Evolutionary conservation across 306 rosid genomes (phyloP).

Genomic region (Ceratonia siliqua): DNA sequence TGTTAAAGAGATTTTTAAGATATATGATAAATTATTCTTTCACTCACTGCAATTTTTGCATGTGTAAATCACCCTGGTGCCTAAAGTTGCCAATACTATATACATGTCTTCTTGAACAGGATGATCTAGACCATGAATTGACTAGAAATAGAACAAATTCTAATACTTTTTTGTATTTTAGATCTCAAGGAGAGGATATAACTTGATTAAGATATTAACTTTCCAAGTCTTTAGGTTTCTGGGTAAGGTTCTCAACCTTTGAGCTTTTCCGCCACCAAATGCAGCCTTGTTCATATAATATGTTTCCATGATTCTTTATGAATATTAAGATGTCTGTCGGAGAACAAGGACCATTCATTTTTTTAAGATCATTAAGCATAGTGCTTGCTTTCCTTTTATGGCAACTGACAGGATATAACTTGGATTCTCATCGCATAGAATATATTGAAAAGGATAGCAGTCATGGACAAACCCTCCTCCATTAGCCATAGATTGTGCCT

Average conservation of each 20-base stretch:
- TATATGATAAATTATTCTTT: constrained; percentile 19
- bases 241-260: constrained; percentile 15
- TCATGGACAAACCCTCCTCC: not conserved
- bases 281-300: constrained; percentile 3
- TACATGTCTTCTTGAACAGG: constrained; percentile 7
- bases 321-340: constrained; percentile 1
- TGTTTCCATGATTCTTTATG: constrained; percentile 32
- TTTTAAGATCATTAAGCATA: constrained; percentile 9
- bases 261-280: constrained; percentile 20
- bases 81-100: not conserved
- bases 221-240: constrained; percentile 11
- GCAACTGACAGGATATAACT: not conserved
- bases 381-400: constrained; percentile 26
- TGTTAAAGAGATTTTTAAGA: not conserved
- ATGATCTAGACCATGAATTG: constrained; percentile 20
- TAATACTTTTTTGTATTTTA: not conserved
- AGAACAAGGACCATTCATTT: constrained; percentile 41
- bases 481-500: constrained; percentile 31
- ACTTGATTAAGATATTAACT: constrained; percentile 30
- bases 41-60: not conserved
- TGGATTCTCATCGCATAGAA: constrained; percentile 16
- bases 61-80: not conserved
- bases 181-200: constrained; percentile 20
- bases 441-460: not conserved
- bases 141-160: constrained; percentile 36